phyloP scores from a whole-genome alignment of 176 grass and related monocot species.

The Panicum miliaceum region DNA sequence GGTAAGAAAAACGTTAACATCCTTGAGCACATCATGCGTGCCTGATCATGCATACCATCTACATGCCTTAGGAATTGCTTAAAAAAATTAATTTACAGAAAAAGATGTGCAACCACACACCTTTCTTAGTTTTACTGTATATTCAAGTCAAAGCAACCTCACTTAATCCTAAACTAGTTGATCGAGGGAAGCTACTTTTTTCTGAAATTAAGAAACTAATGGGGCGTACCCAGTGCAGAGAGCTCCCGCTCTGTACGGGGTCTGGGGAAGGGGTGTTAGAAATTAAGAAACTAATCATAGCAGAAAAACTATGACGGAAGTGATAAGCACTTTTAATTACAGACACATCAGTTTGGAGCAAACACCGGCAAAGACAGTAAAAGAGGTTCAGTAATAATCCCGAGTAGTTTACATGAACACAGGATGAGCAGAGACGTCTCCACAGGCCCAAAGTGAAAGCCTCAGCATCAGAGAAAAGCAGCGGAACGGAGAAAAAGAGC shows the following conservation, averaged over 20 bases:
- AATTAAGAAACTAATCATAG: neutral
- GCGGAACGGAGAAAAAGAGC: neutral
- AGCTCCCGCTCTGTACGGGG: too few relatives aligned
- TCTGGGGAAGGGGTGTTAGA: too few relatives aligned
- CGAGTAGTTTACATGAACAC: neutral
- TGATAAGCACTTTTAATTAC: neutral
- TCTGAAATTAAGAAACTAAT: neutral
- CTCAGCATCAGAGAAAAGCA: slow-evolving; percentile 4
- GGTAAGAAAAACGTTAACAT: neutral
- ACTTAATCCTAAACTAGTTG: neutral
- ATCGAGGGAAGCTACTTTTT: neutral
- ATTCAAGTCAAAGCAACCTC: slow-evolving; percentile 28
- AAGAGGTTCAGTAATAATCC: neutral
- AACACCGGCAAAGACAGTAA: neutral
- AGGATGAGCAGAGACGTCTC: neutral
- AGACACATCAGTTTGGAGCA: neutral
- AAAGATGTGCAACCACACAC: slow-evolving; percentile 18
- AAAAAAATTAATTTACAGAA: slow-evolving; percentile 2
- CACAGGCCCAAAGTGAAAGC: neutral
- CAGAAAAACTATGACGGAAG: neutral
- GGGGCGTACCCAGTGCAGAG: too few relatives aligned
- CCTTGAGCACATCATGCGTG: neutral
- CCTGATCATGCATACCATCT: neutral
- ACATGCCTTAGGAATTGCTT: neutral
- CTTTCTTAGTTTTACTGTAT: neutral